These are phyloP conservation scores for Lupinus albus DNA, from an alignment of 306 rosid genomes.

Conservation along the genomic window DNA sequence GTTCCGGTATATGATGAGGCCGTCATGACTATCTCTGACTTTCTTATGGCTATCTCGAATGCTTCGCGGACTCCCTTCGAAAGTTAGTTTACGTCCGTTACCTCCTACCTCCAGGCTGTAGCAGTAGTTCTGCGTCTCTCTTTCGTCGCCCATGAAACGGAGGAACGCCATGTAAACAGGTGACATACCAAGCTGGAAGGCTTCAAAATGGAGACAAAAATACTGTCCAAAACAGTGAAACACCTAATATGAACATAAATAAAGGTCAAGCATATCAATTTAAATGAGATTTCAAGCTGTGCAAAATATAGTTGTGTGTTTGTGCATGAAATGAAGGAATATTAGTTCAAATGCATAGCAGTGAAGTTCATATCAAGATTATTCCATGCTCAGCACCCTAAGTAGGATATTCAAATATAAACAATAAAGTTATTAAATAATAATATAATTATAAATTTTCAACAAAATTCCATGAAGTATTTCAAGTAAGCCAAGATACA, in stretches of 20 bases:
- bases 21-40: constrained; percentile 78
- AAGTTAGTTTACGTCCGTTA: constrained; percentile 65
- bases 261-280: constrained; percentile 23
- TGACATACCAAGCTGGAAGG: constrained; percentile 78
- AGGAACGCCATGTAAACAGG: constrained; percentile 83
- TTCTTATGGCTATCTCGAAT: constrained; percentile 74
- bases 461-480: too few species aligned
- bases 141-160: constrained; percentile 77
- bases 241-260: constrained; percentile 51
- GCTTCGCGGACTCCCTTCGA: constrained; percentile 75
- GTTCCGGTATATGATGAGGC: constrained; percentile 72
- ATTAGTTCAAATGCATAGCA: constrained; percentile 9
- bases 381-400: constrained; percentile 8
- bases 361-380: constrained; percentile 9
- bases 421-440: too few species aligned
- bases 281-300: constrained; percentile 24
- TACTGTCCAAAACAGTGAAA: constrained; percentile 79
- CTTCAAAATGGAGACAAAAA: constrained; percentile 83
- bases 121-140: constrained; percentile 65
- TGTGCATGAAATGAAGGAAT: constrained; percentile 9
- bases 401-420: neutral
- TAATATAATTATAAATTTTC: too few species aligned
- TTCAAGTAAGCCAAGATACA: too few species aligned
- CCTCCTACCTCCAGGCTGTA: constrained; percentile 84
- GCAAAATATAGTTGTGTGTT: constrained; percentile 26